These are phyloP conservation scores for Coprinopsis sp. DNA, from an alignment of 768 basidiomycete genomes.

Conservation along the genomic window DNA sequence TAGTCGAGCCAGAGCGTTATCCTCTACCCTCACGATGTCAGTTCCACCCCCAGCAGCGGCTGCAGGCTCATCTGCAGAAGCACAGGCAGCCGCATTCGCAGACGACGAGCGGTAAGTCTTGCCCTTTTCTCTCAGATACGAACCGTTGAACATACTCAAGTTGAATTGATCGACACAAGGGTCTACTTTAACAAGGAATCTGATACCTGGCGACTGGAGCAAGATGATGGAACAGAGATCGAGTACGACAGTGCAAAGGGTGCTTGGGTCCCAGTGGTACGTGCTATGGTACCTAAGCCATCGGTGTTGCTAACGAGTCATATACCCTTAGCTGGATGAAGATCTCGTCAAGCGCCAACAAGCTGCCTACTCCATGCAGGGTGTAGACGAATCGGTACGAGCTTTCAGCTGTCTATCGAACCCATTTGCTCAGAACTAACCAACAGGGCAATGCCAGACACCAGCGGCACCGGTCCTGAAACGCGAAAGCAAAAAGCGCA, in stretches of 20 bases:
- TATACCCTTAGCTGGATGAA: constrained; percentile 73
- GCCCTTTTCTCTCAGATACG: constrained; percentile 13
- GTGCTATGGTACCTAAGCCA: constrained; percentile 23
- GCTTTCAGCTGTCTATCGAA: constrained; percentile 22
- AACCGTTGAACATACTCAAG: constrained; percentile 17
- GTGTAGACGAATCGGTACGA: constrained; percentile 93
- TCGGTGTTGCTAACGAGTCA: constrained; percentile 8
- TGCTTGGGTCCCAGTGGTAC: constrained; percentile 80
- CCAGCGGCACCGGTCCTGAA: constrained; percentile 84
- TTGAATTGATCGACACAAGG: constrained; percentile 29
- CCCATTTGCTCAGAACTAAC: neutral
- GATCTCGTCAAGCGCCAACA: constrained; percentile 86
- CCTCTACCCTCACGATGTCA: constrained; percentile 29
- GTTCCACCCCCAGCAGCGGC: constrained; percentile 44
- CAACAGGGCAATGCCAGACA: constrained; percentile 47
- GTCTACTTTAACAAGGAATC: constrained; percentile 74
- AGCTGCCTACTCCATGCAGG: constrained; percentile 87
- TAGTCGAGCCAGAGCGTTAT: neutral
- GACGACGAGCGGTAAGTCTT: constrained; percentile 61
- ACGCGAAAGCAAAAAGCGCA: constrained; percentile 77
- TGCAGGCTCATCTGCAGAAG: constrained; percentile 50
- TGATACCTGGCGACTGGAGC: constrained; percentile 84
- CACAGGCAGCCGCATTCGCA: constrained; percentile 66
- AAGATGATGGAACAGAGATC: constrained; percentile 84
- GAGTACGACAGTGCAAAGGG: constrained; percentile 80